Evolutionary conservation across 2,329 filamentous ascomycete genomes (phyloP), one percentile per base, ranked within the genome.

Genomic region (Penicillium digitatum): DNA sequence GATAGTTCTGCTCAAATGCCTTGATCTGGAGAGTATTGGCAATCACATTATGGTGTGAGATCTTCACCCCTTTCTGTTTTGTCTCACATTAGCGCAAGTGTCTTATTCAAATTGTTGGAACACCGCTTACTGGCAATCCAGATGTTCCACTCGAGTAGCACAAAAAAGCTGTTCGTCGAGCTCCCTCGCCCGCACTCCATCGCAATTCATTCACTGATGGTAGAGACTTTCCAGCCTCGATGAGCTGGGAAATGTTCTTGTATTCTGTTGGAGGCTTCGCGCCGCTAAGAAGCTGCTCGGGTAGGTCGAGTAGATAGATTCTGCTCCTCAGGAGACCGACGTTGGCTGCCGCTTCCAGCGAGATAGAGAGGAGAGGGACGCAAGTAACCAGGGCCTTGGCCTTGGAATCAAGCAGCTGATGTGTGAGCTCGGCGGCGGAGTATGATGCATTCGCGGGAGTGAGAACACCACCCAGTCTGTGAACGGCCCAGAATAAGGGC

Each of bases 81-180:
- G 20, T 26, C 18, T 3, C 10, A 22, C 26, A 12, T 50, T n/a
- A 44, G 37, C 29, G 1, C 16, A 32, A 44, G 5, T 24, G 10
- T 31, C n/a, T n/a, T 26, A 22, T 31, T 11, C 9, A 0, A 37
- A 2, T 22, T 16, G 3, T 18, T 20, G n/a, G 11, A 16, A 34
- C 5, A 26, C 10, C 37, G 69, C 79, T 65, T 77, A 88, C 86
- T 16, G 89, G 89, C 35, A 92, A 74, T 3, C 89, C 89, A 11
- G 88, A 91, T 1, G 89, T 93, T 20, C 89, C 89, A 68, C 86
- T 89, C 0, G 87, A 90, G 70, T 90, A 92, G 74, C 87, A 91
- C 42, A 95, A 78, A 67, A 88, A 93, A 0, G 89, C 87, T 6
- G 84, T 84, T 64, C 87, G 85, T 51, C 83, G 82, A 34, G 81